Base-by-base conservation (phyloP, 768 basidiomycete genomes). In the Flagelloscypha sp. region DNA sequence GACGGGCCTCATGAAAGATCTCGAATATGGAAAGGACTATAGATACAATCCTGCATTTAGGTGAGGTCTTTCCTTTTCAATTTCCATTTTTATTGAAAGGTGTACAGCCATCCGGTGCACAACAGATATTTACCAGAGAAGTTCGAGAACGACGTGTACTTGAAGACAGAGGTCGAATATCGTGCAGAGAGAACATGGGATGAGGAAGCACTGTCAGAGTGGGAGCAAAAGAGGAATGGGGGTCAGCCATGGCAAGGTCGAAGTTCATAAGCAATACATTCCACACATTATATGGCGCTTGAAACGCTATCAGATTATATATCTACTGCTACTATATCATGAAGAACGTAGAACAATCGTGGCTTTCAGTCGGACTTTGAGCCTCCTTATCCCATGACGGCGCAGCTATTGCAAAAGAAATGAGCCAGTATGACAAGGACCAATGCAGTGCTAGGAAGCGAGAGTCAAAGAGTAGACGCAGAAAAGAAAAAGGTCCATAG, bases 11-110 rank as follows among this genome's bases (percentile, higher is more conserved):
- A 79, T 84, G 78, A 76, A 78, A 50, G 66, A 74, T 17, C 62
- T 84, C 2, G 79, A 76, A 15, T 84, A 82, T 47, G 77, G 76
- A 1, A 61, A 70, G 44, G 70, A 64, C 15, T 85, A 85, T 43
- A 54, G 51, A 35, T 85, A 77, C 43, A 76, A 83, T 52, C 80
- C 80, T 7, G 59, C 56, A 18, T 82, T 68, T 48, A 52, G 47
- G 68, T 75, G 40, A 48, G 72, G 49, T n/a, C 20, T 18, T 6
- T 31, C 6, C 21, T 35, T 27, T 15, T 24, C 15, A 22, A 17
- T 15, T 15, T 36, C 12, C 10, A 7, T 22, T 21, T 27, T 15
- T 12, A 13, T 19, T 32, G 36, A 33, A 40, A 27, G 20, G 15
- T 39, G 27, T 34, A 28, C 41, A 73, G 72, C 8, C 82, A 84